Percentiles rank a stretch among this genome's conserved stretches.
Conservation (phyloP, 139 green algal species). For the Mesostigma viride region DNA sequence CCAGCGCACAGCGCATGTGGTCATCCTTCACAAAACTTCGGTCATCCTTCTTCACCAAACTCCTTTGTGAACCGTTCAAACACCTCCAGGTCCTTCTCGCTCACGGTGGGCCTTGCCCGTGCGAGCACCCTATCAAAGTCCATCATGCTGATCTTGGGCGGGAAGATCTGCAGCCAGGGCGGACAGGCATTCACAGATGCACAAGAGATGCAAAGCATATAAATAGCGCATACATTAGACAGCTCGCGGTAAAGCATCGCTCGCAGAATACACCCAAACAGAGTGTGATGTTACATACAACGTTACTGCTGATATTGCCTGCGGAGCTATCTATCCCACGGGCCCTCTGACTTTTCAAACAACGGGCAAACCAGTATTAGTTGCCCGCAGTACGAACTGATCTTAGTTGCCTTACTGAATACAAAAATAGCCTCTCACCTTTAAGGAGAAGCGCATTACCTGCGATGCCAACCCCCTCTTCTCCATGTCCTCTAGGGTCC, state of each 20-base stretch:
- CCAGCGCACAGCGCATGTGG: too few species aligned
- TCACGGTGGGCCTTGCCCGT: conserved; percentile 81
- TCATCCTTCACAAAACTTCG: too few species aligned
- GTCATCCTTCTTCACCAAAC: conserved; percentile 86
- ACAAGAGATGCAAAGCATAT: not conserved
- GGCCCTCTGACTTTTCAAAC: not conserved
- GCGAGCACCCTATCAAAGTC: conserved; percentile 82
- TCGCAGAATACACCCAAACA: too few species aligned
- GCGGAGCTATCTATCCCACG: not conserved
- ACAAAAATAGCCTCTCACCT: not conserved
- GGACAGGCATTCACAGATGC: not conserved
- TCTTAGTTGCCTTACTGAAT: not conserved
- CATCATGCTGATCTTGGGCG: conserved; percentile 60
- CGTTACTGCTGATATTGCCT: too few species aligned
- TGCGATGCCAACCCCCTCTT: conserved; percentile 43
- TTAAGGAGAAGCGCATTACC: conserved; percentile 8
- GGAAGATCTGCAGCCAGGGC: conserved; percentile 38
- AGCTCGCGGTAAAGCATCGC: too few species aligned
- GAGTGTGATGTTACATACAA: too few species aligned
- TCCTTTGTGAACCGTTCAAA: conserved; percentile 88
- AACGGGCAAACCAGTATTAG: not conserved
- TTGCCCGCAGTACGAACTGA: not conserved
- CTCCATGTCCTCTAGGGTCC: conserved; percentile 62
- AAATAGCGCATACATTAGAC: not conserved
- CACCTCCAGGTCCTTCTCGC: conserved; percentile 62